Percentiles rank a stretch among this genome's conserved stretches.
Evolutionary conservation across 352 stramenopile genomes (phyloP).

Genomic region (Pythium scleroteichum): DNA sequence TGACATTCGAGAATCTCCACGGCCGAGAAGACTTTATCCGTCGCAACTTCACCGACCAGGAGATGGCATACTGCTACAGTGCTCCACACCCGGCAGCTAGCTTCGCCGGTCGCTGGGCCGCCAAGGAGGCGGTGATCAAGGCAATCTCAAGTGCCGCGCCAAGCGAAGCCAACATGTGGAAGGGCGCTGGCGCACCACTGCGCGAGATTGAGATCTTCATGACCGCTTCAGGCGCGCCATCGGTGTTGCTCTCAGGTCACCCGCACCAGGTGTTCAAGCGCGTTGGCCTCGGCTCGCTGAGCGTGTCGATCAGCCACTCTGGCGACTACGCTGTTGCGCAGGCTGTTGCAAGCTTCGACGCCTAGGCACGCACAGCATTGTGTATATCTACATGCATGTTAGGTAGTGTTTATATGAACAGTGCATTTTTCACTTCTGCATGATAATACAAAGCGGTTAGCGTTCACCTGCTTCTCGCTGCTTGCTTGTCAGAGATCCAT

Average conservation of each 20-base stretch:
- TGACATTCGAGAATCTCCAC: conserved; percentile 79
- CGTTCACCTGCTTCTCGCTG: no score
- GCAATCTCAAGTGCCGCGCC: conserved; percentile 80
- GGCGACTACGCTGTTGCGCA: conserved; percentile 87
- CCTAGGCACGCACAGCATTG: conserved; percentile 9
- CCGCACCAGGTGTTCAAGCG: conserved; percentile 80
- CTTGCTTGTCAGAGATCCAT: conserved; percentile 19
- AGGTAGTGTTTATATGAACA: not conserved
- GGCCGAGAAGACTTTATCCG: conserved; percentile 82
- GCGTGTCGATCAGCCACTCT: conserved; percentile 89
- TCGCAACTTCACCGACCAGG: conserved; percentile 88
- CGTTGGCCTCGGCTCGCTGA: conserved; percentile 68
- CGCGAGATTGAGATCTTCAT: conserved; percentile 88
- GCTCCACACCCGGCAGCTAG: conserved; percentile 78
- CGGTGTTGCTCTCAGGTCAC: conserved; percentile 74
- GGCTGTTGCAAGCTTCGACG: conserved; percentile 70
- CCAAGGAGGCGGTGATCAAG: conserved; percentile 91
- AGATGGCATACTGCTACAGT: conserved; percentile 85
- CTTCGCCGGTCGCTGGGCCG: conserved; percentile 87
- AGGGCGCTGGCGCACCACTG: conserved; percentile 66
- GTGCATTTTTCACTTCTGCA: not conserved
- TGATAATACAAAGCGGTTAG: no score
- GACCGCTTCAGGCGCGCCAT: conserved; percentile 73
- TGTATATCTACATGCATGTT: not conserved
- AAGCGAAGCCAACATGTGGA: conserved; percentile 69